Base-by-base conservation (phyloP, 1,284 basidiomycete genomes). In the Marasmius sp. region DNA sequence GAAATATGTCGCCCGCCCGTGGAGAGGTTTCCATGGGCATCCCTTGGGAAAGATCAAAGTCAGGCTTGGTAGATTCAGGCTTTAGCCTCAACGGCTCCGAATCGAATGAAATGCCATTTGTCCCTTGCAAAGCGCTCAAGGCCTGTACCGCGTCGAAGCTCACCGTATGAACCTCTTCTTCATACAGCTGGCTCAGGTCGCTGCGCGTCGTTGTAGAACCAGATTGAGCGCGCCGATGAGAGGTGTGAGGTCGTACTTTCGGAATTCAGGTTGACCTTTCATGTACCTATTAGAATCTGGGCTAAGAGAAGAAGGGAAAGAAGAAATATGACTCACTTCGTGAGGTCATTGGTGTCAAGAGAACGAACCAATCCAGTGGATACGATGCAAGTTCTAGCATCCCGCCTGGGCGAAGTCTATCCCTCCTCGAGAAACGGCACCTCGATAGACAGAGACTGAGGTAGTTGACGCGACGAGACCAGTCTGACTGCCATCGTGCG, bases 141-240 rank as follows among this genome's bases (percentile, higher is more conserved):
- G 27, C 27, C 27, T 27, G 27, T 5, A 27, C 27, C 27, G 27
- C 5, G 27, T 27, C 5, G 27, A 5, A 27, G 27, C 5, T 27
- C 27, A 27, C 2, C 27, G 27, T 27, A 27, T 27, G 27, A 27
- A 27, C 5, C 2, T 27, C 27, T 27, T 5, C 27, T 27, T 27
- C 27, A 27, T 27, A 27, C 27, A 27, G 27, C 2, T 27, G 5
- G 2, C 27, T 5, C 27, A 27, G 27, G 27, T 27, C 27, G 80
- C 72, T 0, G 88, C 81, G 60, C 85, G 79, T 60, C 85, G 80
- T 65, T 89, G 84, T 2, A 90, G 66, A 6, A 91, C 76, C 22
- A 92, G 78, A 65, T 92, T 91, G 52, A 90, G 72, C 1, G 88
- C 88, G 0, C 85, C 84, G 0, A 86, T 70, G 9, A 87, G 66